Evolutionary conservation across 202 grass and related monocot genomes (phyloP).

Genomic region (Hordeum pubiflorum): DNA sequence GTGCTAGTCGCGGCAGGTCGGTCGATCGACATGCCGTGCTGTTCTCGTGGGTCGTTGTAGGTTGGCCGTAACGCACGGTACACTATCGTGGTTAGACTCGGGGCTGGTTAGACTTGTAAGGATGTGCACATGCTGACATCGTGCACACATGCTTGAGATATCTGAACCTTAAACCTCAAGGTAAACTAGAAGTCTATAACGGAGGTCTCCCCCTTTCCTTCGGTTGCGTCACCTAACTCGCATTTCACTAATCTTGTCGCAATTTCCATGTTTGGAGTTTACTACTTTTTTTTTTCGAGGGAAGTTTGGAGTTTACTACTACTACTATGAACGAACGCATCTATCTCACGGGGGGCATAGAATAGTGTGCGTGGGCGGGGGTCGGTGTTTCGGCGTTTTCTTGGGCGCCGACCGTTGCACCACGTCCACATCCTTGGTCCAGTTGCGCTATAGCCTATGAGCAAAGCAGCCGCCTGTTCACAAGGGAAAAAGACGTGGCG

Average conservation of each 20-base stretch:
- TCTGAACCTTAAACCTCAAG: background rate
- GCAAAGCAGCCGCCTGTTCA: slow-evolving; percentile 1
- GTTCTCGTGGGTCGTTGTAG: background rate
- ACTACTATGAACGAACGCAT: background rate
- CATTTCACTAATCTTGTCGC: slow-evolving; percentile 21
- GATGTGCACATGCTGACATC: background rate
- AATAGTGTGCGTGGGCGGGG: background rate
- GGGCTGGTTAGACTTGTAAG: background rate
- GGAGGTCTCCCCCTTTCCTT: background rate
- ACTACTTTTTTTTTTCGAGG: too few relatives aligned
- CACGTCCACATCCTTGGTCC: slow-evolving; percentile 35
- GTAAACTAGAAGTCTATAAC: background rate
- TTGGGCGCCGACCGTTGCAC: slow-evolving; percentile 28
- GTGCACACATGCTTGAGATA: background rate
- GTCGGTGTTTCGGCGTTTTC: slow-evolving; percentile 16
- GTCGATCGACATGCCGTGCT: background rate
- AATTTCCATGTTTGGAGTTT: slow-evolving; percentile 18
- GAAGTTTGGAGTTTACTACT: slow-evolving; percentile 19
- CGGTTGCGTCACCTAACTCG: slow-evolving; percentile 7
- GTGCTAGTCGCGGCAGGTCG: background rate
- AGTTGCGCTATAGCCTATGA: background rate
- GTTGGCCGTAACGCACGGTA: background rate
- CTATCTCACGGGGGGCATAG: background rate
- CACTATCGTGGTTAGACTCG: background rate
- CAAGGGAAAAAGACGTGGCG: background rate